Base-by-base conservation (phyloP, 2,329 filamentous ascomycete species). In the Colletotrichum sp. region DNA sequence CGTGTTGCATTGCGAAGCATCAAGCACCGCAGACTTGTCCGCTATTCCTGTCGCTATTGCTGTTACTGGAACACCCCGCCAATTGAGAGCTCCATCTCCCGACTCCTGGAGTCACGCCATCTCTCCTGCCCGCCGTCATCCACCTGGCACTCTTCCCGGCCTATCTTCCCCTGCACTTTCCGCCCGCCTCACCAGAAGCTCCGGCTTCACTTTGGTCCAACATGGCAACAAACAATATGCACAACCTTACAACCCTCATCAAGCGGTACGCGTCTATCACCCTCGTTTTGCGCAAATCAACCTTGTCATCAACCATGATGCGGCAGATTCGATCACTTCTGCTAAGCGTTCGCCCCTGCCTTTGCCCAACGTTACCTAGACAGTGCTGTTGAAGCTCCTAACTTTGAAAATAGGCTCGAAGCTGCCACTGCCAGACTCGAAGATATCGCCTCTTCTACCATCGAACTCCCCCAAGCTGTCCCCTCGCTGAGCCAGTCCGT, bases 211-310 rank as follows among this genome's bases (percentile, higher is more conserved):
- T 16, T 16, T 21, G 24, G 15, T 61, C 61, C 78, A 84, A 74
- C 76, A 96, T 96, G 93, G 91, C 93, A 77, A 87, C 92, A 76
- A 94, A 90, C 85, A 94, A 95, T 80, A 98, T 98, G 95, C 93
- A 98, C 86, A 98, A 98, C 83, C 87, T 99, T 76, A 97, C 95
- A 43, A 99, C 97, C 69, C 91, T 99, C 81, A 98, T 99, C 87
- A 99, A 99, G 90, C 92, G 97, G 97, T 98, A 90, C 79, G 91
- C 86, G 54, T 74, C 61, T 21, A 27, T 24, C 18, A 12, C 47
- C 24, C 34, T n/a, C 15, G 9, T 34, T n/a, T 13, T 21, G 33
- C 69, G 29, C 66, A 63, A 70, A 64, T 66, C 57, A 16, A 54
- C 12, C 38, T 34, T n/a, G 18, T 9, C 59, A 24, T 38, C 31